Conservation (phyloP, 352 stramenopile genomes). For the Saprolegnia diclina region DNA sequence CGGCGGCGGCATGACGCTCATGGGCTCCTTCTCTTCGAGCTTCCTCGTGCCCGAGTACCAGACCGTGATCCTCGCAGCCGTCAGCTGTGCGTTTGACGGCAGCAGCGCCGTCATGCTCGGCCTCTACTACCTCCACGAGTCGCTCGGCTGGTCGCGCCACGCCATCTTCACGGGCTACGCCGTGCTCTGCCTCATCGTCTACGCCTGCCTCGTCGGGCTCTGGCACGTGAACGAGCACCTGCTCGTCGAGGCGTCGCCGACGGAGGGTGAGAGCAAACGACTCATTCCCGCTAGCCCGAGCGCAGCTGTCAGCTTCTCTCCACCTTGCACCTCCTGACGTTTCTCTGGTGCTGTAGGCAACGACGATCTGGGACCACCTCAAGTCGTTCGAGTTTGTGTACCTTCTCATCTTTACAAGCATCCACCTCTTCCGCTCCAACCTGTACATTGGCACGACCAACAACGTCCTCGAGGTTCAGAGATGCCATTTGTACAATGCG, state of each 20-base stretch:
- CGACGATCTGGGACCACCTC: neutral
- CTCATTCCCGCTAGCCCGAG: neutral
- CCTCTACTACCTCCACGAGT: constrained; percentile 11
- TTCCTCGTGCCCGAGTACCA: constrained; percentile 25
- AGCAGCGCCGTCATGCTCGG: constrained; percentile 19
- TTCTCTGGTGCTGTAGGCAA: too few relatives aligned
- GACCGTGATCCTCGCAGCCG: constrained; percentile 15
- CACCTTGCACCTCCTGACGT: neutral
- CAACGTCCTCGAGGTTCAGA: constrained; percentile 8
- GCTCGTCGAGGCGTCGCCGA: constrained; percentile 23
- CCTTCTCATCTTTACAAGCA: constrained; percentile 24
- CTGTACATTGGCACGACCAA: constrained; percentile 23
- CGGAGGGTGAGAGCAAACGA: neutral
- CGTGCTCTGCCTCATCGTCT: constrained; percentile 17
- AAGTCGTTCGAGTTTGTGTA: constrained; percentile 19
- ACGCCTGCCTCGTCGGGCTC: constrained; percentile 12
- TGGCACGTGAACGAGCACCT: constrained; percentile 17
- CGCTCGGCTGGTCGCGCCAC: constrained; percentile 3
- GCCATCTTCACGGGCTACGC: constrained; percentile 24
- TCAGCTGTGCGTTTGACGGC: constrained; percentile 25
- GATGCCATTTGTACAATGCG: neutral
- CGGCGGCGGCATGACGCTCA: constrained; percentile 23
- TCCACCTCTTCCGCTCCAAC: constrained; percentile 21
- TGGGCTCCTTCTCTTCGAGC: constrained; percentile 17
- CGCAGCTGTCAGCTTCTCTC: neutral